These are phyloP conservation scores for Metarhizium brunneum DNA, from an alignment of 2,329 filamentous ascomycete species.

Conservation along the genomic window DNA sequence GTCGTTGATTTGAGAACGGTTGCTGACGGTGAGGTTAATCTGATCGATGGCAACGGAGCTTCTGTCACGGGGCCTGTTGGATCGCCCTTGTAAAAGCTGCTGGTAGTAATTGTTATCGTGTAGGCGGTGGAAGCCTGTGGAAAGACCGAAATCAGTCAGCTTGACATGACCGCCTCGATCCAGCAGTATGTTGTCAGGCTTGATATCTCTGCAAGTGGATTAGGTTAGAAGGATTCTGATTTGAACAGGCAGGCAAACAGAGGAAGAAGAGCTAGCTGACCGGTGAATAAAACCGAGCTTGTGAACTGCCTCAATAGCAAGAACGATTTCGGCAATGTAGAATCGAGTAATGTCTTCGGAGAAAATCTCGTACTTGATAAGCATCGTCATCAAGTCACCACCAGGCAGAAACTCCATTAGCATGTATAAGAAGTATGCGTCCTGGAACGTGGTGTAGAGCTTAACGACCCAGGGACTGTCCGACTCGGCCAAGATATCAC, in stretches of 20 bases:
- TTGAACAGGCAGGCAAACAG: background rate
- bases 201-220: slow-evolving; percentile 67
- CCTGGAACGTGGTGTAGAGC: slow-evolving; percentile 96
- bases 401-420: slow-evolving; percentile 98
- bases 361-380: slow-evolving; percentile 99
- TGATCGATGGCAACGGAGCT: slow-evolving; percentile 95
- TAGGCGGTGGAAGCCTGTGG: slow-evolving; percentile 94
- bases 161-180: slow-evolving; percentile 96
- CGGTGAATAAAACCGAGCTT: slow-evolving; percentile 97
- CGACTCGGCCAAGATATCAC: slow-evolving; percentile 97
- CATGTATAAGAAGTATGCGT: slow-evolving; percentile 94
- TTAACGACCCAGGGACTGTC: slow-evolving; percentile 99
- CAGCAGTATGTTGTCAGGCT: slow-evolving; percentile 95
- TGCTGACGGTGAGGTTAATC: slow-evolving; percentile 96
- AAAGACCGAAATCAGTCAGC: slow-evolving; percentile 94
- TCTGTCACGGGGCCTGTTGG: slow-evolving; percentile 66
- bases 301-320: slow-evolving; percentile 98
- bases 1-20: slow-evolving; percentile 95
- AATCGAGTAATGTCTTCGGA: slow-evolving; percentile 97
- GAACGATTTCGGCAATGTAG: slow-evolving; percentile 96
- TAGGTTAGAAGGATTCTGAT: background rate
- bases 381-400: slow-evolving; percentile 98
- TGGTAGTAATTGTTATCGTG: slow-evolving; percentile 99
- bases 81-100: slow-evolving; percentile 77
- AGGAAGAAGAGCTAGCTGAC: slow-evolving; percentile 38